Percentiles rank a stretch among this genome's conserved stretches.
Conservation (phyloP, 1,284 basidiomycete genomes). For the Puccinia triticina region DNA sequence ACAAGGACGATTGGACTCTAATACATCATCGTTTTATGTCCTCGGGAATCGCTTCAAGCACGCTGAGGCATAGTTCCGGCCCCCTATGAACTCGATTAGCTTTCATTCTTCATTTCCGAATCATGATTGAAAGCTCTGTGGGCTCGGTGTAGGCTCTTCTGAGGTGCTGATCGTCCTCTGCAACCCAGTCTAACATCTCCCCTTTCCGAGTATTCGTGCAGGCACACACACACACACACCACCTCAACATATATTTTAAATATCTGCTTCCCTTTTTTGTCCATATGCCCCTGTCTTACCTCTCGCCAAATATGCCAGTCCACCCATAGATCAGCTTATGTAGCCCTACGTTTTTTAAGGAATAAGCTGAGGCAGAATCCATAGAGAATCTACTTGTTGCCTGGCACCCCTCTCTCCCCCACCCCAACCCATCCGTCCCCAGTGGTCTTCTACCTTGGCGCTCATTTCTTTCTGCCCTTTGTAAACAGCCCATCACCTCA, state of each 20-base stretch:
- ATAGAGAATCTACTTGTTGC: not conserved
- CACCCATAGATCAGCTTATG: not conserved
- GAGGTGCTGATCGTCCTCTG: not conserved
- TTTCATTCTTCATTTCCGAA: not conserved
- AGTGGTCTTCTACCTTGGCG: not conserved
- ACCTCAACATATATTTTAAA: too few species aligned
- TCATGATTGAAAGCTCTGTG: not conserved
- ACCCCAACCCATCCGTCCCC: not conserved
- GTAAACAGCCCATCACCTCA: not conserved
- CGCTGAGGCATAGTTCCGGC: not conserved
- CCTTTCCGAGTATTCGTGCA: not conserved
- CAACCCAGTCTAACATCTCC: not conserved
- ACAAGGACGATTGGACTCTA: not conserved
- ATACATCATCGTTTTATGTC: not conserved
- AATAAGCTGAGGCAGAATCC: not conserved
- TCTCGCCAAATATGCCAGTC: not conserved
- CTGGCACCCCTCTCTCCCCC: not conserved
- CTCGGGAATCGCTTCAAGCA: not conserved
- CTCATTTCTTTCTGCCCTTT: not conserved
- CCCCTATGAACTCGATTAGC: not conserved
- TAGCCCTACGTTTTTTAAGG: not conserved
- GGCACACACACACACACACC: not conserved
- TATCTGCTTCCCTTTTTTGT: not conserved
- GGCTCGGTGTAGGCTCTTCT: not conserved
- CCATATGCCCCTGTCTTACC: not conserved